These are phyloP conservation scores for Trametes cubensis DNA, from an alignment of 768 basidiomycete species.

Conservation along the genomic window DNA sequence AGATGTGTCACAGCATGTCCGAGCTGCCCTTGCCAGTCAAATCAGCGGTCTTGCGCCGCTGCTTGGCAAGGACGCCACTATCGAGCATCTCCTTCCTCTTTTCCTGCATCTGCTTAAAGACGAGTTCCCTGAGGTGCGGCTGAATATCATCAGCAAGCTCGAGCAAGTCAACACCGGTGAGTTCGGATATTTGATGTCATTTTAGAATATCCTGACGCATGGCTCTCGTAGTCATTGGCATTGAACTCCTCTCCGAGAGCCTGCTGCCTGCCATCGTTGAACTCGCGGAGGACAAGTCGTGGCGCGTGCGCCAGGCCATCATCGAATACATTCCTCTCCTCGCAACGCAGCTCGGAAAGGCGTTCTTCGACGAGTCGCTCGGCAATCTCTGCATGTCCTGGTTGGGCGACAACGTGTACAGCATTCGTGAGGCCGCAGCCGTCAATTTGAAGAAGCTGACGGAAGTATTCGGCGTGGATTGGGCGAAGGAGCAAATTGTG, in stretches of 20 bases:
- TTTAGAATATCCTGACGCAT: constrained; percentile 14
- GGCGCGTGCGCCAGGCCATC: constrained; percentile 99
- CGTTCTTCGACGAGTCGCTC: constrained; percentile 97
- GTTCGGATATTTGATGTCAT: constrained; percentile 5
- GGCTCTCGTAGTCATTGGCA: constrained; percentile 83
- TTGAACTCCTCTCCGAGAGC: constrained; percentile 90
- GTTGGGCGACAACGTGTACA: constrained; percentile 97
- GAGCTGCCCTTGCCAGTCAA: constrained; percentile 93
- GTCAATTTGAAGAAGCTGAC: constrained; percentile 96
- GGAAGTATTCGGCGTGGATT: constrained; percentile 97
- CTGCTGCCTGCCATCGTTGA: constrained; percentile 97
- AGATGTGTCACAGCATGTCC: constrained; percentile 95
- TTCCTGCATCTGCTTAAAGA: constrained; percentile 97
- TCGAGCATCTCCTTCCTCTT: constrained; percentile 93
- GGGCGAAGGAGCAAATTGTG: constrained; percentile 92
- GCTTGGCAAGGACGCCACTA: constrained; percentile 89
- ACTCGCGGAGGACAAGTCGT: constrained; percentile 98
- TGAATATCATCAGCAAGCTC: constrained; percentile 98
- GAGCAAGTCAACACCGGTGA: constrained; percentile 92
- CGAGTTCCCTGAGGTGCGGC: constrained; percentile 95
- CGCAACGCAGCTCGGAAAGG: constrained; percentile 94
- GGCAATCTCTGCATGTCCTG: constrained; percentile 98
- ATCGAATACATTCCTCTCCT: constrained; percentile 99
- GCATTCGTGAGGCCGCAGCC: constrained; percentile 97
- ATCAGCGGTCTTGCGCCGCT: constrained; percentile 96